phyloP scores from a whole-genome alignment of 768 basidiomycete species.

The Tricholoma sp. region DNA sequence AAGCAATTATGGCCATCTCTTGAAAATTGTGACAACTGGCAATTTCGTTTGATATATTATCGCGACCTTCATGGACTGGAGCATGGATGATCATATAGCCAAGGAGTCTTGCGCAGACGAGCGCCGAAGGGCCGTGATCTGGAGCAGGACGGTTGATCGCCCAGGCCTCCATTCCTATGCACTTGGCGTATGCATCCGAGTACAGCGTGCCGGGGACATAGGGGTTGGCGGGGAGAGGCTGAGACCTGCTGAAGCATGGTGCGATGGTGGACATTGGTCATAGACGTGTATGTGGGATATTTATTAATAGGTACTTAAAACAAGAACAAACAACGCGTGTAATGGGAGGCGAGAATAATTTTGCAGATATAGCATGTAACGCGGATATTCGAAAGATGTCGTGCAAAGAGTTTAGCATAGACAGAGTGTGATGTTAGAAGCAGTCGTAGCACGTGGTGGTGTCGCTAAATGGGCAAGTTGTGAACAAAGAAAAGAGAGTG shows the following conservation, averaged over 20 bases:
- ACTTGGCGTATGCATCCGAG: background rate
- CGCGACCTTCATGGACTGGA: background rate
- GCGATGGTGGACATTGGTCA: too few relatives aligned
- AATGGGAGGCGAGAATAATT: too few relatives aligned
- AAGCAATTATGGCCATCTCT: background rate
- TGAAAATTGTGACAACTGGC: conserved; percentile 1
- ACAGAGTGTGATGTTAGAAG: conserved; percentile 11
- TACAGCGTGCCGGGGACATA: background rate
- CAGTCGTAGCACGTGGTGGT: conserved; percentile 36
- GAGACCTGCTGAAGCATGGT: too few relatives aligned
- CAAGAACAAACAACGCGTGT: too few relatives aligned
- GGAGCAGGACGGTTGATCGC: background rate
- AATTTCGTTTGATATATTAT: conserved; percentile 1
- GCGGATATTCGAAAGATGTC: too few relatives aligned
- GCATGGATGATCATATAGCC: conserved; percentile 10
- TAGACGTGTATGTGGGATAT: too few relatives aligned
- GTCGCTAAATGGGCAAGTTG: conserved; percentile 19
- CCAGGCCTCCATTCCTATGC: background rate
- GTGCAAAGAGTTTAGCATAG: background rate
- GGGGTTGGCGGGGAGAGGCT: too few relatives aligned
- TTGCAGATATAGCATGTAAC: too few relatives aligned
- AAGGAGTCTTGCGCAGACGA: conserved; percentile 5
- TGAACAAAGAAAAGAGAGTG: background rate
- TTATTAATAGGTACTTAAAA: too few relatives aligned
- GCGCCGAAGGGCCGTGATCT: background rate